These are phyloP conservation scores for Suhomyces kilbournensis DNA, from an alignment of 805 yeast species.

Conservation along the genomic window DNA sequence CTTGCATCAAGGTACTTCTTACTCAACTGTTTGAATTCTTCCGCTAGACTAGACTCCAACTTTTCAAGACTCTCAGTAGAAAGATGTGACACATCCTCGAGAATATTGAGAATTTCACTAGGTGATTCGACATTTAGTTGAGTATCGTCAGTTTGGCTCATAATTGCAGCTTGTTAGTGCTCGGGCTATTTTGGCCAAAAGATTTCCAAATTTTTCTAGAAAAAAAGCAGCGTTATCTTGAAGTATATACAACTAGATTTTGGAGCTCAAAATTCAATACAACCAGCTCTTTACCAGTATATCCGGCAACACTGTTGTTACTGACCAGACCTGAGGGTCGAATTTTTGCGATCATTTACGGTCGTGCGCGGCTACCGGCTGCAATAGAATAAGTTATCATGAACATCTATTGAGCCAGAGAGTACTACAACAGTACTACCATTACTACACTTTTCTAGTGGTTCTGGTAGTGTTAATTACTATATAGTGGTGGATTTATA, in stretches of 20 bases:
- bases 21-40: slow-evolving; percentile 24
- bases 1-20: slow-evolving; percentile 26
- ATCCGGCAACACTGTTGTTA: background rate
- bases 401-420: too few relatives aligned
- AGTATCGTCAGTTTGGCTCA: background rate
- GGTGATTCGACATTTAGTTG: background rate
- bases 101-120: background rate
- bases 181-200: background rate
- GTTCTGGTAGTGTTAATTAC: background rate
- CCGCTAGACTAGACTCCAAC: slow-evolving; percentile 11
- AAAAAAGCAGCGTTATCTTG: background rate
- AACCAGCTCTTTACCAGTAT: background rate
- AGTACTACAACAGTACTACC: too few relatives aligned
- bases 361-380: slow-evolving; percentile 5
- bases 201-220: background rate
- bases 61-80: background rate
- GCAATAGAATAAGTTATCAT: background rate
- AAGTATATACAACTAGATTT: background rate
- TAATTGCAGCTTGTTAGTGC: background rate
- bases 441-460: too few relatives aligned
- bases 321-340: background rate
- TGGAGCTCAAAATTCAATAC: background rate
- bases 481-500: background rate
- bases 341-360: slow-evolving; percentile 5
- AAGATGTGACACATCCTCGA: background rate